A percentile compares a stretch with the other conserved stretches of the same genome.
These are phyloP conservation scores for Rutstroemia sp. DNA, from an alignment of 2,329 filamentous ascomycete species.

Conservation along the genomic window DNA sequence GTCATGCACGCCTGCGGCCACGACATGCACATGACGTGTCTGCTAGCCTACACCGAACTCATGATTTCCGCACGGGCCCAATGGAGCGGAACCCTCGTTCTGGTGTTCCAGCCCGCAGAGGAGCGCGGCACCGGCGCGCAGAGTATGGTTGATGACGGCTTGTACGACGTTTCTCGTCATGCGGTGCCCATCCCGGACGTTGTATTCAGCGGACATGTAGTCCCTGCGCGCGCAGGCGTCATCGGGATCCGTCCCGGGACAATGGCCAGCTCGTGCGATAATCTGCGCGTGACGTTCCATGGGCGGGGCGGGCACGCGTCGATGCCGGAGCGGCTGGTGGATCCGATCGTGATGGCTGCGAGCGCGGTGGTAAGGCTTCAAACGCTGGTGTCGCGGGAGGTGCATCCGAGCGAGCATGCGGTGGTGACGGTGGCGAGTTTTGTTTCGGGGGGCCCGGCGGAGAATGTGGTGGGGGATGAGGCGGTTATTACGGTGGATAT, in stretches of 20 bases:
- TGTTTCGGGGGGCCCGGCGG: conserved; percentile 34
- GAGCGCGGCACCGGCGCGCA: conserved; percentile 56
- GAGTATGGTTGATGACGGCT: conserved; percentile 52
- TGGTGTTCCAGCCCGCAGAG: conserved; percentile 61
- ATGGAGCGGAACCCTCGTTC: conserved; percentile 57
- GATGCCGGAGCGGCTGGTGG: conserved; percentile 35
- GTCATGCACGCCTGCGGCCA: conserved; percentile 66
- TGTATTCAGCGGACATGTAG: conserved; percentile 46
- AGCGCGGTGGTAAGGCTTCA: conserved; percentile 34
- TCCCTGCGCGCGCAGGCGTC: conserved; percentile 30
- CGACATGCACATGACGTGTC: conserved; percentile 53
- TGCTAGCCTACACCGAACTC: conserved; percentile 46
- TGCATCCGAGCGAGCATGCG: conserved; percentile 32
- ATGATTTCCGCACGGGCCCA: conserved; percentile 35
- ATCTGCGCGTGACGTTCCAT: conserved; percentile 30
- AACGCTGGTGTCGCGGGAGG: conserved; percentile 32
- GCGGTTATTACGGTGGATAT: conserved; percentile 35
- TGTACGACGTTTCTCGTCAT: conserved; percentile 35
- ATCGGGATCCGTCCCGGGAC: conserved; percentile 29
- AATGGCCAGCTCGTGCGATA: conserved; percentile 30
- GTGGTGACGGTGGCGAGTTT: conserved; percentile 38
- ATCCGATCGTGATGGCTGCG: conserved; percentile 38
- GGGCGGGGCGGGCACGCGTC: conserved; percentile 37
- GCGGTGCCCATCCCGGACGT: conserved; percentile 46
- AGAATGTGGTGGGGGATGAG: conserved; percentile 38